These are phyloP conservation scores for Coprinopsis sp. DNA, from an alignment of 768 basidiomycete species.

Conservation along the genomic window DNA sequence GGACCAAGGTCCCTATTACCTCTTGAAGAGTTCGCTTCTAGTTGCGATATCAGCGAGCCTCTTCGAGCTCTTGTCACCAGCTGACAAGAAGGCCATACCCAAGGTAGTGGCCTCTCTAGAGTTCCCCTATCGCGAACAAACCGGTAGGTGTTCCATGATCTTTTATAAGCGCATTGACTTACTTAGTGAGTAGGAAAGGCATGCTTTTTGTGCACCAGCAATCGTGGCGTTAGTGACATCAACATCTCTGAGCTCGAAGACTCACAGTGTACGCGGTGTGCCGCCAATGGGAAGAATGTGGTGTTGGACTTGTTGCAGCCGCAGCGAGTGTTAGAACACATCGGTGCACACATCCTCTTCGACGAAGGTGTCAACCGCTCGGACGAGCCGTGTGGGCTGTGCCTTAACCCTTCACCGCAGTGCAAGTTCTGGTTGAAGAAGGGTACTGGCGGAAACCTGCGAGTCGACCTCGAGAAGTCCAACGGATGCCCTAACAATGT, in stretches of 20 bases:
- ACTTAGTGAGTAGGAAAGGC: slow-evolving; percentile 12
- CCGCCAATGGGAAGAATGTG: slow-evolving; percentile 8
- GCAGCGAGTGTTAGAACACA: slow-evolving; percentile 22
- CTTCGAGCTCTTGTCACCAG: slow-evolving; percentile 12
- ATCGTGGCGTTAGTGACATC: slow-evolving; percentile 10
- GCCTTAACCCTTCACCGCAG: slow-evolving; percentile 15
- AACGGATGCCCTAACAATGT: too few relatives aligned
- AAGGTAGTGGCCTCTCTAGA: slow-evolving; percentile 9
- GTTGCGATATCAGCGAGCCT: slow-evolving; percentile 17
- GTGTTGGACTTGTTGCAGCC: slow-evolving; percentile 12
- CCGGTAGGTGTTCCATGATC: slow-evolving; percentile 13
- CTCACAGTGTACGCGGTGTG: slow-evolving; percentile 15
- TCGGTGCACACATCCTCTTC: slow-evolving; percentile 23
- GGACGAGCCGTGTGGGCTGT: slow-evolving; percentile 22
- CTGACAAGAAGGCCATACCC: slow-evolving; percentile 18
- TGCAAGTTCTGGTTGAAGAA: too few relatives aligned
- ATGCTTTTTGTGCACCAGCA: slow-evolving; percentile 18
- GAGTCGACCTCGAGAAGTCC: too few relatives aligned
- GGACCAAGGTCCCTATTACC: slow-evolving; percentile 11
- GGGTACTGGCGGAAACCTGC: too few relatives aligned
- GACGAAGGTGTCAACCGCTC: slow-evolving; percentile 14
- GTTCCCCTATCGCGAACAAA: slow-evolving; percentile 19
- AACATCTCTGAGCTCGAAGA: not conserved
- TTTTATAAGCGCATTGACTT: slow-evolving; percentile 2
- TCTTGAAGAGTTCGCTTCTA: slow-evolving; percentile 21